Conservation (phyloP, 2,329 filamentous ascomycete genomes). For the Beauveria asiatica region DNA sequence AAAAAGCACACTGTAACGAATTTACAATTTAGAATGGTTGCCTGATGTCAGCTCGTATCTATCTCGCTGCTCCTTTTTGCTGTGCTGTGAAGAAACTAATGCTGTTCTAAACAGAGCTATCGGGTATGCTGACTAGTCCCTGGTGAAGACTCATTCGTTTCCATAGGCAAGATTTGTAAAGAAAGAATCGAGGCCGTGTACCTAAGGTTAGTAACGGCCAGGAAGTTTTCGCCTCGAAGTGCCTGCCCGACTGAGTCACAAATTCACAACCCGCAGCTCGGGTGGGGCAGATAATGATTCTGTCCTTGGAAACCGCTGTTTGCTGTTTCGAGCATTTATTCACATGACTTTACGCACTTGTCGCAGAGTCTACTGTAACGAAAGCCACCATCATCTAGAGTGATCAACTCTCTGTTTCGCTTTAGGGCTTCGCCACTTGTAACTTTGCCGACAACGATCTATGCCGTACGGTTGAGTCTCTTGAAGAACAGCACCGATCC, state of each 20-base stretch:
- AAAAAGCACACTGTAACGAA: not conserved
- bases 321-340: not conserved
- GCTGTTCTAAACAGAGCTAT: too few species aligned
- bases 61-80: not conserved
- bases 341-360: not conserved
- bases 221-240: not conserved
- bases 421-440: not conserved
- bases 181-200: not conserved
- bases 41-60: not conserved
- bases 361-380: not conserved
- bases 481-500: not conserved
- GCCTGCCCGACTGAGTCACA: conserved; percentile 3
- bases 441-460: not conserved
- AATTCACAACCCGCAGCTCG: not conserved
- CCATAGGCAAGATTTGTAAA: not conserved
- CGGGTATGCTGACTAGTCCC: not conserved
- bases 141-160: not conserved
- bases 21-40: not conserved
- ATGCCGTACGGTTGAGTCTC: not conserved
- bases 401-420: not conserved
- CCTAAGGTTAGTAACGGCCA: not conserved
- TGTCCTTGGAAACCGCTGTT: not conserved
- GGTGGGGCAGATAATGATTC: conserved; percentile 4
- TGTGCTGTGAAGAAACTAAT: not conserved
- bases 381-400: not conserved